Conservation (phyloP, 768 basidiomycete genomes). For the Termitomyces sp. region DNA sequence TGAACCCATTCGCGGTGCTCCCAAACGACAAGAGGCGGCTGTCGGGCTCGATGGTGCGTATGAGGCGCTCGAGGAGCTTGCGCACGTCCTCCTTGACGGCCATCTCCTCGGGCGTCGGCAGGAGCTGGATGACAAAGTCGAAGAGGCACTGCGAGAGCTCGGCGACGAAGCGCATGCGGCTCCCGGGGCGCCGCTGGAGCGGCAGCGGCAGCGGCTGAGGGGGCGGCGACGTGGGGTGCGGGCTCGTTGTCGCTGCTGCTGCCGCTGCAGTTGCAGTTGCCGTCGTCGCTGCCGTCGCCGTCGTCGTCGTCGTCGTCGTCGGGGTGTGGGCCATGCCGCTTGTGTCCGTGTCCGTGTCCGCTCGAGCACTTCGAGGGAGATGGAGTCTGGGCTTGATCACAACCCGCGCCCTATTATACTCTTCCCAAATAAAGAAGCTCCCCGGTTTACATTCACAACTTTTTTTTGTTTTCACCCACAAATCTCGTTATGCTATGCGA, state of each 20-base stretch:
- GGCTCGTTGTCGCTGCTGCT: no score
- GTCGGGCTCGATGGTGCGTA: conserved; percentile 90
- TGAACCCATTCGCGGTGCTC: conserved; percentile 96
- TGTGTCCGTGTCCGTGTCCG: no score
- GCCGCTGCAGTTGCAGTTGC: no score
- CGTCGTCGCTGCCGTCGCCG: no score
- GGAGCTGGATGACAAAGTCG: conserved; percentile 89
- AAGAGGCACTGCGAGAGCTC: conserved; percentile 89
- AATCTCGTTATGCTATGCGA: no score
- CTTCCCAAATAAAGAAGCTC: conserved; percentile 18
- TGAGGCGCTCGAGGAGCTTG: conserved; percentile 90
- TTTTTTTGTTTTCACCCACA: no score
- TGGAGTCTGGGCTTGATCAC: conserved; percentile 11
- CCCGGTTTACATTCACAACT: no score
- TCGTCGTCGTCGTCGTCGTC: no score
- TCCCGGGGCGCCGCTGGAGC: conserved; percentile 32
- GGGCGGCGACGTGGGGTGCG: no score
- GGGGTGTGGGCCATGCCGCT: no score
- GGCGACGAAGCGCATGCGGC: conserved; percentile 61
- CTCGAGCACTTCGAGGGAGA: no score
- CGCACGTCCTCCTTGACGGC: conserved; percentile 94
- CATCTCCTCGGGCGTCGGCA: conserved; percentile 87
- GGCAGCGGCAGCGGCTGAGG: conserved; percentile 23
- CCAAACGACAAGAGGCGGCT: conserved; percentile 91
- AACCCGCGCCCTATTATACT: conserved; percentile 16